A percentile compares a stretch with the other conserved stretches of the same genome.
phyloP scores from a whole-genome alignment of 148 eudicot species.

The Chenopodium suecicum region DNA sequence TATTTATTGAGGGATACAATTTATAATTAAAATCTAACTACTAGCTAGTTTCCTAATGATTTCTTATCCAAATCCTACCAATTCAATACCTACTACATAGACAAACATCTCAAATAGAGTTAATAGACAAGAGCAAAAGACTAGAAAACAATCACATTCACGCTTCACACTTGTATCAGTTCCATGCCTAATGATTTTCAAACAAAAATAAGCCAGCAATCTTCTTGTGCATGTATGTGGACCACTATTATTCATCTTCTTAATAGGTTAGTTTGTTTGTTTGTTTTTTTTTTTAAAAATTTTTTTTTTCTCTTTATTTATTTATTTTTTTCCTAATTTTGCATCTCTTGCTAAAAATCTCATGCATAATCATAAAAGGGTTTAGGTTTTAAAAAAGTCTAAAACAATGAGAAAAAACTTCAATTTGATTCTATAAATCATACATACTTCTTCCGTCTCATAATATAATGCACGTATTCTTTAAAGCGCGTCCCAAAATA shows the following conservation, averaged over 20 bases:
- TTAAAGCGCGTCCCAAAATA: too few relatives aligned
- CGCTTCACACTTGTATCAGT: too few relatives aligned
- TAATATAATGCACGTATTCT: too few relatives aligned
- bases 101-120: neutral
- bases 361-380: too few relatives aligned
- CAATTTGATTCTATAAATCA: too few relatives aligned
- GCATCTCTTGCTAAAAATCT: too few relatives aligned
- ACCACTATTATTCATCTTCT: neutral
- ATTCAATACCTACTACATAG: neutral
- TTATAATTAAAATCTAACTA: neutral
- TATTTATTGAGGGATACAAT: neutral
- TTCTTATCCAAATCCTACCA: neutral
- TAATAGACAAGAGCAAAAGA: neutral
- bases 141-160: neutral
- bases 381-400: too few relatives aligned
- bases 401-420: too few relatives aligned
- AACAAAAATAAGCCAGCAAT: neutral
- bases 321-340: too few relatives aligned
- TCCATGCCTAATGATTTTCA: neutral
- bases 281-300: too few relatives aligned
- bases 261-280: neutral
- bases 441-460: too few relatives aligned
- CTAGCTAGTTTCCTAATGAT: conserved; percentile 9
- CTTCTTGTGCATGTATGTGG: neutral
- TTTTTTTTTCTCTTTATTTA: too few relatives aligned